Conservation (phyloP, 208 protist species). For the Leishmania major region DNA sequence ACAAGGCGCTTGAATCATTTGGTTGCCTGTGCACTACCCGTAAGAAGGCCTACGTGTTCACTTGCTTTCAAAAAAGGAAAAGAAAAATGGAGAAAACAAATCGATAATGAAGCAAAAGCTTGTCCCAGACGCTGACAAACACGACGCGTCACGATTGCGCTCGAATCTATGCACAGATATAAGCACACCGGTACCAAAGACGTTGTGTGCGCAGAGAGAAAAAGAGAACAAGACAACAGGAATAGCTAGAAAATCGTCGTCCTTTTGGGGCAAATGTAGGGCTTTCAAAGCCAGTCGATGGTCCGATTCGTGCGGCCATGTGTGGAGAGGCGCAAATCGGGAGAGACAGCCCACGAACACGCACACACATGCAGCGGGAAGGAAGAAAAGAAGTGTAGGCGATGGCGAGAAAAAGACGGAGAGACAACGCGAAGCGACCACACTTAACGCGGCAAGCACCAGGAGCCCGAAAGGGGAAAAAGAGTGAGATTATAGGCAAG, state of each 20-base stretch:
- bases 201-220: not conserved
- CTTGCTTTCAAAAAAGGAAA: not conserved
- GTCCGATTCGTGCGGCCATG: not conserved
- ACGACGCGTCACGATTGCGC: not conserved
- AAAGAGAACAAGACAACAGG: not conserved
- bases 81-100: too few species aligned
- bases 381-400: not conserved
- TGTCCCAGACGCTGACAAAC: not conserved
- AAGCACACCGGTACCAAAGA: too few species aligned
- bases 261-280: not conserved
- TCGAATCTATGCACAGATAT: not conserved
- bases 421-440: not conserved
- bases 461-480: not conserved
- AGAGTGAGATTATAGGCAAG: not conserved
- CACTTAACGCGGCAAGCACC: not conserved
- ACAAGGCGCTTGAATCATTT: not conserved
- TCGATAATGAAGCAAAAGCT: too few species aligned
- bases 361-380: not conserved
- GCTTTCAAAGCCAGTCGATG: not conserved
- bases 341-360: not conserved
- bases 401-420: not conserved
- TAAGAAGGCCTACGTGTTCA: too few species aligned
- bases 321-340: not conserved
- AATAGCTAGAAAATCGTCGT: not conserved
- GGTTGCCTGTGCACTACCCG: not conserved